These are phyloP conservation scores for Paecilomyces niveus DNA, from an alignment of 2,329 filamentous ascomycete species.

Conservation along the genomic window DNA sequence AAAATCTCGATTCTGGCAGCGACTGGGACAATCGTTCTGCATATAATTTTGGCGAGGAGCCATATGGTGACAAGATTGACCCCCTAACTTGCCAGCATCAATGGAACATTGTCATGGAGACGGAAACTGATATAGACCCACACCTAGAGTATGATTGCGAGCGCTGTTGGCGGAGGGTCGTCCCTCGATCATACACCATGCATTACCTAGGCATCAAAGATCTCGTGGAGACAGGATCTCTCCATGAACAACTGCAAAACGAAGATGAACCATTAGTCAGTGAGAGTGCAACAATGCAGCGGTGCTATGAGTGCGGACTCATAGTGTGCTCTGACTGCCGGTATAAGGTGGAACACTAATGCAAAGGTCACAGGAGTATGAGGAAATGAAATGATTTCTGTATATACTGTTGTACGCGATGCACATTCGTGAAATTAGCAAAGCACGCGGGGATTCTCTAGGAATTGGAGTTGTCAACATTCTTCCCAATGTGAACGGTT, in stretches of 20 bases:
- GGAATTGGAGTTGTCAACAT: background rate
- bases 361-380: background rate
- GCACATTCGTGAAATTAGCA: background rate
- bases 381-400: background rate
- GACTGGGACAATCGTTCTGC: constrained; percentile 11
- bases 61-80: constrained; percentile 4
- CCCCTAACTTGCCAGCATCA: constrained; percentile 4
- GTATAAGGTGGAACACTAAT: background rate
- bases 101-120: constrained; percentile 1
- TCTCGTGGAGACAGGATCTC: constrained; percentile 5
- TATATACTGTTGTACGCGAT: background rate
- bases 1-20: constrained; percentile 10
- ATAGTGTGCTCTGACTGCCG: background rate
- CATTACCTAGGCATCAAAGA: constrained; percentile 3
- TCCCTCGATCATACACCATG: background rate
- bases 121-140: background rate
- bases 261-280: background rate
- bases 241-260: background rate
- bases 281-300: background rate
- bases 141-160: constrained; percentile 5
- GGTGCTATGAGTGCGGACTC: background rate
- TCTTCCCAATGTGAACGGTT: background rate
- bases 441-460: background rate
- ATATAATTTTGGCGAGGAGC: constrained; percentile 34
- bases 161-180: constrained; percentile 8